Base-by-base conservation (phyloP, 2,329 filamentous ascomycete genomes). In the Metarhizium robertsii region DNA sequence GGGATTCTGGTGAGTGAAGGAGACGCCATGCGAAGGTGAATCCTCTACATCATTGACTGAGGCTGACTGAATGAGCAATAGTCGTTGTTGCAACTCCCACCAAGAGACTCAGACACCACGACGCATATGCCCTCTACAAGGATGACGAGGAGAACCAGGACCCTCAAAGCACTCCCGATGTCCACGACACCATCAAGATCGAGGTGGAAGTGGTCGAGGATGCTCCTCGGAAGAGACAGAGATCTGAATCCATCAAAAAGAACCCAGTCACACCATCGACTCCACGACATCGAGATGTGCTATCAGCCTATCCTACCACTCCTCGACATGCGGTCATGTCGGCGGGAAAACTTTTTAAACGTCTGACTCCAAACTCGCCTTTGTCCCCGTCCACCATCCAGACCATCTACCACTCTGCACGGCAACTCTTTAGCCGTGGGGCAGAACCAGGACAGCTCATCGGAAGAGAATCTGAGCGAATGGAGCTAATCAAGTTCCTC, bases 301-400 rank as follows among this genome's bases (percentile, higher is more conserved):
- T 92, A 57, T 81, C 83, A 53, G 80, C 83, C 59, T 79, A 84
- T 20, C 87, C 88, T 2, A 79, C 86, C 54, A 96, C 92, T 5
- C 92, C 92, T 47, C 84, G 89, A 57, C 91, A 95, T 69, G 84
- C 89, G 55, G 86, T 96, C 57, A 86, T 89, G 73, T 83, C 92
- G 13, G 80, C 81, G 40, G 88, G 86, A 60, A 88, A 84, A 65
- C 78, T 89, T 40, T 81, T 87, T 64, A 92, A 89, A 61, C 87
- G 92, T 55, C 76, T 86, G 62, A 95, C 90, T 46, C 88, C 89
- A 20, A 84, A 86, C 61, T 89, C 90, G 13, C 87, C 87, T 11
- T 75, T 79, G 38, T 88, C 88, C 6, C 87, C 89, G 13, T 80
- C 83, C 32, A 75, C 83, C 11, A 75, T 80, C 25, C 83, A 85